A percentile compares a stretch with the other conserved stretches of the same genome.
phyloP scores from a whole-genome alignment of 345 rosid species.

The Fremontodendron californicum region DNA sequence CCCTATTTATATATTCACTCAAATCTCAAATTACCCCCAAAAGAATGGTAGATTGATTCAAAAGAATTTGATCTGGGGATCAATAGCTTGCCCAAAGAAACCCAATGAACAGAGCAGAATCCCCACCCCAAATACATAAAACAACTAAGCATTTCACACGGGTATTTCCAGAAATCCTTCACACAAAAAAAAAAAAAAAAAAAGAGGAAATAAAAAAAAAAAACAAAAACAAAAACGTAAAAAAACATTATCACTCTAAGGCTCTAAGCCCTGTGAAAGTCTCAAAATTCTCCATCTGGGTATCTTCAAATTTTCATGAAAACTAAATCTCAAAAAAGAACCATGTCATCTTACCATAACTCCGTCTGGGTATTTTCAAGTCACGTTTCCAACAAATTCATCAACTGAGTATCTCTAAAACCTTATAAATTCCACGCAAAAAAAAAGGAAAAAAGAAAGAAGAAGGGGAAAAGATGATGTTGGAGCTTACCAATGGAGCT shows the following conservation, averaged over 20 bases:
- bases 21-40: not conserved
- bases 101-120: not conserved
- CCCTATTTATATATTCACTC: not conserved
- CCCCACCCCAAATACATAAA: not conserved
- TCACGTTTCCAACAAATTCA: slow-evolving; percentile 11
- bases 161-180: too few species aligned
- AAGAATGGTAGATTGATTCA: not conserved
- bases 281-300: not conserved
- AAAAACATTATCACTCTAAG: too few species aligned
- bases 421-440: not conserved
- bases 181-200: not conserved
- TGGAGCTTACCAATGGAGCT: slow-evolving; percentile 65
- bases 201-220: too few species aligned
- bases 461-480: not conserved
- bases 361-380: not conserved
- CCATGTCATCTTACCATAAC: not conserved
- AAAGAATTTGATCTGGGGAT: not conserved
- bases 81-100: not conserved
- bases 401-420: slow-evolving; percentile 9
- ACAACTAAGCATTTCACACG: not conserved
- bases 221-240: too few species aligned
- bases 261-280: not conserved
- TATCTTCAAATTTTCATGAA: not conserved
- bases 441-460: slow-evolving; percentile 3
- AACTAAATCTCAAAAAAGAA: not conserved